Conservation (phyloP, 768 basidiomycete genomes). For the Pulveroboletus sp. region DNA sequence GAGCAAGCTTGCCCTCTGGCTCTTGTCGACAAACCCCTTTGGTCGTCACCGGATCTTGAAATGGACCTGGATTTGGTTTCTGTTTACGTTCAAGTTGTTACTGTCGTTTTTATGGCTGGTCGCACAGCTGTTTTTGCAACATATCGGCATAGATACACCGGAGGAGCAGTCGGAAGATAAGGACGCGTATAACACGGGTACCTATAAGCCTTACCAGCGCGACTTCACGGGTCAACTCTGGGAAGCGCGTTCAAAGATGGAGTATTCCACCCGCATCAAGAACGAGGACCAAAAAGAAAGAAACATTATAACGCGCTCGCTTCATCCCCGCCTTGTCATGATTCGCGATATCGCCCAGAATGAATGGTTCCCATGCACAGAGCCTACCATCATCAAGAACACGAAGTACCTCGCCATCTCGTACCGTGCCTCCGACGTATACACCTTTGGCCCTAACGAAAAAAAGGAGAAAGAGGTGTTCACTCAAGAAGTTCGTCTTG, state of each 20-base stretch:
- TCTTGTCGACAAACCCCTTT: constrained; percentile 4
- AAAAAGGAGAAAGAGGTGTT: constrained; percentile 1
- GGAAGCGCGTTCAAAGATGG: constrained; percentile 19
- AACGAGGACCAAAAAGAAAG: neutral
- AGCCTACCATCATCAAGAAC: constrained; percentile 1
- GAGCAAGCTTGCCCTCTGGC: constrained; percentile 15
- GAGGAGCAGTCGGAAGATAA: neutral
- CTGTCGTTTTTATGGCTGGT: constrained; percentile 5
- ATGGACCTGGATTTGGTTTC: constrained; percentile 8
- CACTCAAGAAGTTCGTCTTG: constrained; percentile 3
- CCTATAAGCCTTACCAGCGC: constrained; percentile 1
- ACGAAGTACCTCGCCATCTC: constrained; percentile 15
- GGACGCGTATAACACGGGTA: neutral
- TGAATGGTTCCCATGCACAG: constrained; percentile 5
- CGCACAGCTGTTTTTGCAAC: neutral
- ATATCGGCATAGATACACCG: too few relatives aligned
- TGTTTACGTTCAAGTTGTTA: constrained; percentile 5
- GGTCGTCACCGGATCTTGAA: neutral
- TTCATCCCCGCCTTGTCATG: constrained; percentile 10
- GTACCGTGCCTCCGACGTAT: constrained; percentile 9
- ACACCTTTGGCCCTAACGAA: neutral
- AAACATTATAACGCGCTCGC: constrained; percentile 7
- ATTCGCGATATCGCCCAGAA: neutral
- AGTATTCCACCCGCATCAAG: constrained; percentile 7
- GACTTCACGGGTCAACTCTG: constrained; percentile 15